These are phyloP conservation scores for Raffaelea albimanens DNA, from an alignment of 2,329 filamentous ascomycete genomes.

Conservation along the genomic window DNA sequence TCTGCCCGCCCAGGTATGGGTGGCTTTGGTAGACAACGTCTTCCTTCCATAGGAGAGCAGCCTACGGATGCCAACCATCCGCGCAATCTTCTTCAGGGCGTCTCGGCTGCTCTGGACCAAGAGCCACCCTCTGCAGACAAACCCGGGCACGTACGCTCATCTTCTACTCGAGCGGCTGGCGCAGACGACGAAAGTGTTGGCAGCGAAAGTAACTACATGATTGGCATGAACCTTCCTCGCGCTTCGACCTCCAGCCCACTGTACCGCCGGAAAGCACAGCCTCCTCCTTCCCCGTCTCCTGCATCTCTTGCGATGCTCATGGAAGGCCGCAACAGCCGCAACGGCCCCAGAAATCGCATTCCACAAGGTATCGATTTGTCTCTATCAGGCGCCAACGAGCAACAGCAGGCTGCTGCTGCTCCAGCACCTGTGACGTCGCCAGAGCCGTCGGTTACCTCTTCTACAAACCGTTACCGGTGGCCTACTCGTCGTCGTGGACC, in stretches of 20 bases:
- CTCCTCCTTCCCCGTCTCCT: constrained; percentile 59
- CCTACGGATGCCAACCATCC: constrained; percentile 23
- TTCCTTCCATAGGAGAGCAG: constrained; percentile 70
- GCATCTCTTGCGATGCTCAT: constrained; percentile 55
- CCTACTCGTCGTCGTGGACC: constrained; percentile 43
- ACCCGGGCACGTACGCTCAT: constrained; percentile 16
- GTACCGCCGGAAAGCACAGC: constrained; percentile 36
- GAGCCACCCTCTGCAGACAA: constrained; percentile 11
- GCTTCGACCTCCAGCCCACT: constrained; percentile 60
- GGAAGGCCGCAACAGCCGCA: constrained; percentile 50
- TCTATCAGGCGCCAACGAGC: constrained; percentile 32
- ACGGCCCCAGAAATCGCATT: constrained; percentile 69
- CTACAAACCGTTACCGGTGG: constrained; percentile 40
- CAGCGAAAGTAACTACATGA: constrained; percentile 15
- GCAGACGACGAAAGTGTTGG: constrained; percentile 2
- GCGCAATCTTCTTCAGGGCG: constrained; percentile 19
- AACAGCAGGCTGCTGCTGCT: constrained; percentile 34
- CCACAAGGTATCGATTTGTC: constrained; percentile 56
- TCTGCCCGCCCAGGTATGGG: constrained; percentile 54
- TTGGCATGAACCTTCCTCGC: constrained; percentile 44
- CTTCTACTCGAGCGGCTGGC: constrained; percentile 21
- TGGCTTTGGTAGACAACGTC: constrained; percentile 52
- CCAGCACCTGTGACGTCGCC: constrained; percentile 44
- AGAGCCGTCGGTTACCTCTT: constrained; percentile 44
- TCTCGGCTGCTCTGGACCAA: background rate